These are phyloP conservation scores for Oropetium thomaeum DNA, from an alignment of 176 grass and related monocot species.

Conservation along the genomic window DNA sequence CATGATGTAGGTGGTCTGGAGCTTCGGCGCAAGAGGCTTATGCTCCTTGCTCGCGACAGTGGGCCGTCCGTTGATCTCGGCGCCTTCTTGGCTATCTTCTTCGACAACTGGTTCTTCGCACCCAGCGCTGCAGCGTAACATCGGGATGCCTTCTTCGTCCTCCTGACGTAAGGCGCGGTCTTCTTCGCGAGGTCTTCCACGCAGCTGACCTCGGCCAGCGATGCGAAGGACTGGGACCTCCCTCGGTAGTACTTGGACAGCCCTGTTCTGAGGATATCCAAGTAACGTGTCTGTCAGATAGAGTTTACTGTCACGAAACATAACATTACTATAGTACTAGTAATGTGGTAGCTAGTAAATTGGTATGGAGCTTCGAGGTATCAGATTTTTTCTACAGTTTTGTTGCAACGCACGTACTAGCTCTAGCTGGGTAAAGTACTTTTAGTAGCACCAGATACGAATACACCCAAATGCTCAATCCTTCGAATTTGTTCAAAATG, in stretches of 20 bases:
- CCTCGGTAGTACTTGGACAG: conserved; percentile 58
- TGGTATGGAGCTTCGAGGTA: too few relatives aligned
- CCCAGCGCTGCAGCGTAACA: conserved; percentile 26
- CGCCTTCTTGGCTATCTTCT: conserved; percentile 45
- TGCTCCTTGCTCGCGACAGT: conserved; percentile 35
- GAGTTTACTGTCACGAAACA: background rate
- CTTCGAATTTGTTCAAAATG: background rate
- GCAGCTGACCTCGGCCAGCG: conserved; percentile 39
- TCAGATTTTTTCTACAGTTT: too few relatives aligned
- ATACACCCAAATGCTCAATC: background rate
- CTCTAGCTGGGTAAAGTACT: background rate
- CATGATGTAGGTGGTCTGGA: conserved; percentile 4
- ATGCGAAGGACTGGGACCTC: conserved; percentile 63
- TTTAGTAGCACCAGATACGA: background rate
- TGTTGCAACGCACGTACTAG: too few relatives aligned
- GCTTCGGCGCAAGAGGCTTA: conserved; percentile 6
- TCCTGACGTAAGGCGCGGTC: conserved; percentile 25
- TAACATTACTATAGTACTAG: too few relatives aligned
- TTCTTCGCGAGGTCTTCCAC: conserved; percentile 52
- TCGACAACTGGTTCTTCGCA: conserved; percentile 16
- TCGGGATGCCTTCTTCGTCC: conserved; percentile 47
- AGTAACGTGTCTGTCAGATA: conserved; percentile 6
- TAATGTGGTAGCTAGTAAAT: too few relatives aligned
- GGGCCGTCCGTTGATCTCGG: background rate
- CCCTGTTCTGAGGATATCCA: conserved; percentile 46